phyloP scores from a whole-genome alignment of 257 asterid species.

The Solanum neorickii region DNA sequence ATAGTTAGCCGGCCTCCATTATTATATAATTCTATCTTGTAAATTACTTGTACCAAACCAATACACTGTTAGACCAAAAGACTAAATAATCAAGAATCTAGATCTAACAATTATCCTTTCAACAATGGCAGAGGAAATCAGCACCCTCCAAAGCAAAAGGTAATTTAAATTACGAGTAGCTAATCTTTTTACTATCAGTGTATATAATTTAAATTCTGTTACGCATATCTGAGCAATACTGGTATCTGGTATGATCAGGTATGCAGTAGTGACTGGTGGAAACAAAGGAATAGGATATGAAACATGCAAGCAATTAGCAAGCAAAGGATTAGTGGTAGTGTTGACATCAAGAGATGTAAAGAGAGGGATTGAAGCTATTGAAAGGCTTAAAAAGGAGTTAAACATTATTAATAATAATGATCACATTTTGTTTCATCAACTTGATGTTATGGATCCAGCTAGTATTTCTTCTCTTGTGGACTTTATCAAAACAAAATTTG shows the following conservation, averaged over 20 bases:
- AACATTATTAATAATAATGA: too few species aligned
- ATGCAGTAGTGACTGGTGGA: conserved; percentile 39
- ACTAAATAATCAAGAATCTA: conserved; percentile 7
- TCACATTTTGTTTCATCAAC: background rate
- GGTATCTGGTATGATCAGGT: background rate
- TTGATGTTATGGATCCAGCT: conserved; percentile 24
- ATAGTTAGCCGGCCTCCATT: background rate
- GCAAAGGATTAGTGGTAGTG: conserved; percentile 32
- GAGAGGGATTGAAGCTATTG: conserved; percentile 36
- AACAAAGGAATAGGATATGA: conserved; percentile 49
- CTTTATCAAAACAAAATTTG: conserved; percentile 17
- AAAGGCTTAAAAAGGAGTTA: conserved; percentile 6
- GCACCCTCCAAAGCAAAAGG: background rate
- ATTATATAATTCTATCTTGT: background rate
- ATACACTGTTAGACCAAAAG: background rate
- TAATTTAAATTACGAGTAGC: background rate
- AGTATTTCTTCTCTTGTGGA: conserved; percentile 21
- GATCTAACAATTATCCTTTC: background rate
- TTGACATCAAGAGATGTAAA: conserved; percentile 37
- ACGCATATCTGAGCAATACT: background rate
- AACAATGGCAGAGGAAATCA: background rate
- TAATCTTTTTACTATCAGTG: background rate
- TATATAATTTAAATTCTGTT: background rate
- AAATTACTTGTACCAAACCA: background rate
- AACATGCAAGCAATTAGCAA: conserved; percentile 37